These are phyloP conservation scores for Carallia pectinifolia DNA, from an alignment of 345 rosid species.

Conservation along the genomic window DNA sequence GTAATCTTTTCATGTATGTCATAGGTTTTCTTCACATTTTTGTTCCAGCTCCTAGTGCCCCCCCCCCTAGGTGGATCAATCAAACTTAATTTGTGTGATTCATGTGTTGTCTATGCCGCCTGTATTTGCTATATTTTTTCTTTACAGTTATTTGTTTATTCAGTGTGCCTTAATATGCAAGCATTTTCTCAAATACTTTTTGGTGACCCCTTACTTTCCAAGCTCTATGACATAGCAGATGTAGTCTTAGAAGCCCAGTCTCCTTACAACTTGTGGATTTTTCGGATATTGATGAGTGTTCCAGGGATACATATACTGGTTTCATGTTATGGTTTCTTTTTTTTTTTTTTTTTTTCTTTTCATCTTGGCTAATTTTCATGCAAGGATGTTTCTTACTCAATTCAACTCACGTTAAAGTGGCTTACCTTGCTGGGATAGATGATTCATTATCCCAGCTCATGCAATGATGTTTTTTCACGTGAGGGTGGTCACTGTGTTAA, in stretches of 20 bases:
- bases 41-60: no score
- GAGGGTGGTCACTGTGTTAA: neutral
- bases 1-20: no score
- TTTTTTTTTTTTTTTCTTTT: no score
- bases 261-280: neutral
- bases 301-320: neutral
- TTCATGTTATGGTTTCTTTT: neutral
- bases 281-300: neutral
- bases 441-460: no score
- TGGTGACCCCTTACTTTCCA: no score
- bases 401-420: no score
- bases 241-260: neutral
- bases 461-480: neutral
- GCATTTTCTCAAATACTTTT: no score
- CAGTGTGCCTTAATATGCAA: no score
- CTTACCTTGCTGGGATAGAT: no score
- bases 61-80: neutral
- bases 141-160: no score
- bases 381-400: neutral
- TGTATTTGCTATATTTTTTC: no score
- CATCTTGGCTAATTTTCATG: neutral
- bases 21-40: no score
- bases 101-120: neutral
- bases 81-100: neutral
- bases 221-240: neutral